Evolutionary conservation across 2,329 filamentous ascomycete species (phyloP), one percentile per base, ranked within the genome.

Genomic region (Paraconiothyrium sp.): DNA sequence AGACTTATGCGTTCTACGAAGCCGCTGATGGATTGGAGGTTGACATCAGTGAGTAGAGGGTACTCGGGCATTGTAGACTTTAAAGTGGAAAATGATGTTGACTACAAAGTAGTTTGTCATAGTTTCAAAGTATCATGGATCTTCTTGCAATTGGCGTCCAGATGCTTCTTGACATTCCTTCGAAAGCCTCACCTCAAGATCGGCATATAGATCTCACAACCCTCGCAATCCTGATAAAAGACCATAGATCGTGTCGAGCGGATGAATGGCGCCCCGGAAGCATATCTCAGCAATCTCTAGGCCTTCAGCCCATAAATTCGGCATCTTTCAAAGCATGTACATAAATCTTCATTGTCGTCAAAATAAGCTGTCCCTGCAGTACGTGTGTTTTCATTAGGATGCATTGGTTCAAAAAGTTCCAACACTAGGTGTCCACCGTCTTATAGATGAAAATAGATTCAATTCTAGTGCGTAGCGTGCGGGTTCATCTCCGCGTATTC

Each of bases 1-100:
- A 77, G 66, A 76, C 79, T 11, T 84, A 80, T 76, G 74, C 72
- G 43, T 78, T 84, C 64, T 84, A 80, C 69, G 75, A 79, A 61
- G 75, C 77, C 58, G 76, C 76, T 0, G 75, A 72, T 60, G 77
- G 72, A 4, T 73, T 80, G 49, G 81, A 83, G 60, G 60, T 82
- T n/a, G 69, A 78, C 52, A 76, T 83, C 55, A 63, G 68, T 65
- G 71, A 72, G 48, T 54, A 58, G 47, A 16, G 35, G 30, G 50
- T 50, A 5, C 7, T 24, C 1, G 16, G 39, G 39, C 16, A 14
- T 7, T 41, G 14, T 41, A 14, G 39, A n/a, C 13, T 7, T n/a
- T 16, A 14, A 14, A 10, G 13, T 10, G 35, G 4, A 9, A 37
- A 14, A 14, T 10, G 11, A 37, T 14, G 11, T 37, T 10, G 2